Base-by-base conservation (phyloP, 129 eudicot genomes). In the Solidago caesia region DNA sequence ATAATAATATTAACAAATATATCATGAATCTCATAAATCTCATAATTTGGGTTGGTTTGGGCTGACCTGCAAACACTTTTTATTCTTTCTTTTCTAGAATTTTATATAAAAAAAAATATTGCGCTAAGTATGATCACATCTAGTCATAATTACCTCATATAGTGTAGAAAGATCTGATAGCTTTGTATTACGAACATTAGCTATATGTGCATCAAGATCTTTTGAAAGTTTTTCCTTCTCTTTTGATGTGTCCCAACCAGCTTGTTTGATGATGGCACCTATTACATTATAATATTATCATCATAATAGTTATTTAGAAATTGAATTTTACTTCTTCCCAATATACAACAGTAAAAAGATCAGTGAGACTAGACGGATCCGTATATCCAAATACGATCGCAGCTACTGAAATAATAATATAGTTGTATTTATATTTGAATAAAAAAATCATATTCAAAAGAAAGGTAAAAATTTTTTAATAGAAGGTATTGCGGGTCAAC, bases 201-300 rank as follows among this genome's bases (percentile, higher is more conserved):
- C 81, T 63, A 90, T 58, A 75, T 84, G 88, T 29, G 86, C 87
- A 79, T 91, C 97, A 55, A 88, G 76, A 71, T 88, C 96, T 75
- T 88, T 87, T 60, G 77, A 71, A 76, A 89, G 84, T 76, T 88
- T 91, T 39, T 87, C 89, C 83, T 85, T 82, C 52, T 74, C 85
- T 83, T 78, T 91, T 43, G 88, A 65, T 63, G 90, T 27, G 72
- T 91, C 87, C 96, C 96, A 91, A 71, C 83, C 79, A 51, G 92
- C 87, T 80, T 88, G 97, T 57, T 78, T 78, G 75, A 91, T 81
- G 63, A 77, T 61, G 74, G 84, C 88, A 77, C 87, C 97, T 91
- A 74, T 51, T 41, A 8, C 10, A 58, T 71, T 44, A 21, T 71
- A n/a, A 71, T 71, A 59, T 8, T 55, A 5, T 5, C 6, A 41